These are phyloP conservation scores for Trichosanthes truncata DNA, from an alignment of 306 rosid genomes.

Conservation along the genomic window DNA sequence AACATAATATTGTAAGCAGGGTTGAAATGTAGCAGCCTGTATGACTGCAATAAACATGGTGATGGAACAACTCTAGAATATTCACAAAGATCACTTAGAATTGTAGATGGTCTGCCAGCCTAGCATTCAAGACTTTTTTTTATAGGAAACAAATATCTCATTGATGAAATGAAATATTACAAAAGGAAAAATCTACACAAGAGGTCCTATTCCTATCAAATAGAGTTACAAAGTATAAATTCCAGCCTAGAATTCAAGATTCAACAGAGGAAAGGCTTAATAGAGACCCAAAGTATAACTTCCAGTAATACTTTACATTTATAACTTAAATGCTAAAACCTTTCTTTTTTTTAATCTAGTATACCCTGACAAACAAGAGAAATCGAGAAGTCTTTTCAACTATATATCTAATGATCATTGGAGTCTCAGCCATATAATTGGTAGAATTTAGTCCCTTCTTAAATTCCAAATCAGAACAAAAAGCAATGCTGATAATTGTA, in stretches of 20 bases:
- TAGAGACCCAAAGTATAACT: not conserved
- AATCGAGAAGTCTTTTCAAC: not conserved
- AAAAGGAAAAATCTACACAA: not conserved
- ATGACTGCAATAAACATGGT: not conserved
- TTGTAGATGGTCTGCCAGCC: not conserved
- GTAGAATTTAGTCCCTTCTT: not conserved
- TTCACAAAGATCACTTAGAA: not conserved
- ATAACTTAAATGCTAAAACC: not conserved
- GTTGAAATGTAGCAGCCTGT: not conserved
- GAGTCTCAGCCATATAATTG: not conserved
- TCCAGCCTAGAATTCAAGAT: not conserved
- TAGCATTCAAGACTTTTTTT: not conserved
- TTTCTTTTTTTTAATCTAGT: not conserved
- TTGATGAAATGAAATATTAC: not conserved
- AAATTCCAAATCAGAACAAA: not conserved
- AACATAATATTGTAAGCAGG: not conserved
- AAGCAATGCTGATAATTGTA: not conserved
- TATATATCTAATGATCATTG: not conserved
- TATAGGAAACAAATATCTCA: not conserved
- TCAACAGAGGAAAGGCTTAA: not conserved
- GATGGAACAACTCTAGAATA: not conserved
- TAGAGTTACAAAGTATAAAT: not conserved
- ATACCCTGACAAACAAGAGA: not conserved
- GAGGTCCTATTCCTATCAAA: not conserved
- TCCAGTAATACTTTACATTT: not conserved